A percentile compares a stretch with the other conserved stretches of the same genome.
Evolutionary conservation across 1,284 basidiomycete genomes (phyloP).

Genomic region (Apiotrichum sp.): DNA sequence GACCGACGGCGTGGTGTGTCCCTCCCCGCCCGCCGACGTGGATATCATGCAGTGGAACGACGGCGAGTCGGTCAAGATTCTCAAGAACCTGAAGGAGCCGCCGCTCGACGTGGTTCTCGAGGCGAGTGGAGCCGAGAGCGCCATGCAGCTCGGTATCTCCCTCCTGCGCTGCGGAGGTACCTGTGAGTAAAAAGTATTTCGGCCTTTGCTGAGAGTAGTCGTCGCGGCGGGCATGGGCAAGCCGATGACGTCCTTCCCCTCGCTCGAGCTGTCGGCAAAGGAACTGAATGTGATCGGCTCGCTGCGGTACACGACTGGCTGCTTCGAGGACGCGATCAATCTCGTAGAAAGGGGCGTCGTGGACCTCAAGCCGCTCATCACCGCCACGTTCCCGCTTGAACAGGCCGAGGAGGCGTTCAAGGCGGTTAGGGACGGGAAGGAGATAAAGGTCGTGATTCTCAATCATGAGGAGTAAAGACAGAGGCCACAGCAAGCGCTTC

Average conservation of each 20-base stretch:
- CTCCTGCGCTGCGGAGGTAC: conserved; percentile 58
- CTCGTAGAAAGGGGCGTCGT: conserved; percentile 51
- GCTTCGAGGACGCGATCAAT: conserved; percentile 49
- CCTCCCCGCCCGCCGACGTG: conserved; percentile 51
- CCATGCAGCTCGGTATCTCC: conserved; percentile 53
- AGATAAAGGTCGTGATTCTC: conserved; percentile 31
- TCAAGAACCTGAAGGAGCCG: conserved; percentile 46
- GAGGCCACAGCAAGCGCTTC: no score
- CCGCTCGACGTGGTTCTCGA: conserved; percentile 56
- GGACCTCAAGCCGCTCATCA: conserved; percentile 51
- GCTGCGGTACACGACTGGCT: conserved; percentile 29
- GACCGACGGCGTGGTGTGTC: neutral
- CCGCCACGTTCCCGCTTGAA: conserved; percentile 52
- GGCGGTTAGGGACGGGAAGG: conserved; percentile 46
- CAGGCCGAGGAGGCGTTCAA: conserved; percentile 50
- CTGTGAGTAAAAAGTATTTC: conserved; percentile 14
- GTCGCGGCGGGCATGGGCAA: conserved; percentile 26
- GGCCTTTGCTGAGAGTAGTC: conserved; percentile 6
- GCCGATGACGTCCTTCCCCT: conserved; percentile 23
- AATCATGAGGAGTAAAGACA: conserved; percentile 28
- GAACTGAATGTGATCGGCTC: conserved; percentile 61
- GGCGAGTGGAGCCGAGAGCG: conserved; percentile 54
- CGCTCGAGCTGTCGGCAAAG: conserved; percentile 48
- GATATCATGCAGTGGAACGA: conserved; percentile 53
- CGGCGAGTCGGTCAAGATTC: conserved; percentile 36